Percentiles rank a stretch among this genome's conserved stretches.
Evolutionary conservation across 805 yeast species (phyloP).

Genomic region (Candida wancherniae): DNA sequence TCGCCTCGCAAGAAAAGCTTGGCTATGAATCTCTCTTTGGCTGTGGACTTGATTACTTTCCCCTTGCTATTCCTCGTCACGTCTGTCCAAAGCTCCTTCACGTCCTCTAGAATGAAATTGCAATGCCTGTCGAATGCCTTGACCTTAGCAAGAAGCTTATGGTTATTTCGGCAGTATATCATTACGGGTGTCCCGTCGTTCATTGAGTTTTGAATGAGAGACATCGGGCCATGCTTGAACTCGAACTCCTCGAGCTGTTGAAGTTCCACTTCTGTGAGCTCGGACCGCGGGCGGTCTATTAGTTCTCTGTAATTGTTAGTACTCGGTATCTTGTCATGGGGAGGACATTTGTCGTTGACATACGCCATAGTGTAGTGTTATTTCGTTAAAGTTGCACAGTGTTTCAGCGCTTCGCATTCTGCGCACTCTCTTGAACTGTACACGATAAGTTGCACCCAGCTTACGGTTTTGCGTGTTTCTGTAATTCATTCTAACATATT

Average conservation of each 20-base stretch:
- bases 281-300: slow-evolving; percentile 69
- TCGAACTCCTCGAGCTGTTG: slow-evolving; percentile 85
- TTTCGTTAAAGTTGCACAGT: neutral
- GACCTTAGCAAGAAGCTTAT: slow-evolving; percentile 82
- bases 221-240: slow-evolving; percentile 85
- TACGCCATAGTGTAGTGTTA: slow-evolving; percentile 15
- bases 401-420: slow-evolving; percentile 1
- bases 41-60: slow-evolving; percentile 60
- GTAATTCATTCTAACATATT: no score
- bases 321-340: slow-evolving; percentile 5
- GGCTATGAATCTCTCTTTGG: slow-evolving; percentile 70
- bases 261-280: slow-evolving; percentile 74
- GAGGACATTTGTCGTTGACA: slow-evolving; percentile 4
- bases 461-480: no score
- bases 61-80: slow-evolving; percentile 59
- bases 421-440: no score
- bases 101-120: slow-evolving; percentile 87
- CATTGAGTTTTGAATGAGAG: slow-evolving; percentile 79
- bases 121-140: slow-evolving; percentile 96
- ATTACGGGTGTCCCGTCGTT: slow-evolving; percentile 70
- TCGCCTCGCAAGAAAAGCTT: slow-evolving; percentile 95
- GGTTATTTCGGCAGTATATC: slow-evolving; percentile 88
- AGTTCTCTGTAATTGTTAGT: slow-evolving; percentile 50
- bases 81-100: slow-evolving; percentile 81
- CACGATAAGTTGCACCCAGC: no score